These are phyloP conservation scores for Arxiozyma slooffiae DNA, from an alignment of 1,139 yeast genomes.

Conservation along the genomic window DNA sequence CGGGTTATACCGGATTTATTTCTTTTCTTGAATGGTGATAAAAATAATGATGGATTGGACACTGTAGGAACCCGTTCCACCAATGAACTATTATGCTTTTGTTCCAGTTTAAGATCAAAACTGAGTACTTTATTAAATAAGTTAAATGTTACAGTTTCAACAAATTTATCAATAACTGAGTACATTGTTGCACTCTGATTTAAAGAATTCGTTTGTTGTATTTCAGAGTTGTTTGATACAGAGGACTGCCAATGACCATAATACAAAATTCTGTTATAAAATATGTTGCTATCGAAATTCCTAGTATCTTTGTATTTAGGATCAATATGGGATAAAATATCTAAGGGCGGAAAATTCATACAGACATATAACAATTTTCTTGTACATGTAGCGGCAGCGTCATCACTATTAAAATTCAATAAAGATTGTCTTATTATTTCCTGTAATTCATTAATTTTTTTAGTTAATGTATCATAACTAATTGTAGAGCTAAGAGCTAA, in stretches of 20 bases:
- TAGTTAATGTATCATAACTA: constrained; percentile 5
- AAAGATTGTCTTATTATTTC: constrained; percentile 9
- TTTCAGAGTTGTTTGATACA: neutral
- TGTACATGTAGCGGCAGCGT: constrained; percentile 11
- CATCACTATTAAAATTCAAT: constrained; percentile 8
- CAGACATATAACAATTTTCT: constrained; percentile 16
- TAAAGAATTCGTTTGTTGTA: neutral
- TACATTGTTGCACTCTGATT: neutral
- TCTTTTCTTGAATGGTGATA: neutral
- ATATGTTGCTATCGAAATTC: neutral
- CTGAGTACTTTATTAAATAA: neutral
- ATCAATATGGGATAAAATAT: constrained; percentile 10
- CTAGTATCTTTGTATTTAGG: constrained; percentile 7
- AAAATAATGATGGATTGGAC: neutral
- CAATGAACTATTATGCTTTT: neutral
- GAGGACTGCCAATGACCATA: neutral
- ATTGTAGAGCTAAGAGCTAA: neutral
- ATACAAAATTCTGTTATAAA: neutral
- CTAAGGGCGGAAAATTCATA: constrained; percentile 17
- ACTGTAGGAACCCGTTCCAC: neutral
- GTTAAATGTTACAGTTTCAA: constrained; percentile 2
- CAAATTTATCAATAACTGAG: constrained; percentile 4
- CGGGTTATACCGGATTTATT: constrained; percentile 1
- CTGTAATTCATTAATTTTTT: constrained; percentile 7
- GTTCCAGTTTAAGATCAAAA: neutral